Base-by-base conservation (phyloP, 2,329 filamentous ascomycete species). In the Hymenoscyphus salicellus region DNA sequence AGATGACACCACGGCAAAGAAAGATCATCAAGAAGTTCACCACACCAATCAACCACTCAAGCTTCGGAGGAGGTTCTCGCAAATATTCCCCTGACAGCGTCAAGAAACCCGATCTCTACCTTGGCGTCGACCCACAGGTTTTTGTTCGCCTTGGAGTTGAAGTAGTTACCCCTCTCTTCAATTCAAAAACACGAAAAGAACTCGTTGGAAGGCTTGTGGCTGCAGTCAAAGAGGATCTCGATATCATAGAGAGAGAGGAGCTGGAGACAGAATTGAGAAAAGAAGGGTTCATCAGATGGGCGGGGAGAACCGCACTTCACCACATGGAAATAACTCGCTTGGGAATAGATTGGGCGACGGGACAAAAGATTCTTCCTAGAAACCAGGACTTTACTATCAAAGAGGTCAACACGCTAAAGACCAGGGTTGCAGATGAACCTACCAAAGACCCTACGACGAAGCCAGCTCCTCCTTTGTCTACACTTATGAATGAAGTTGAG, bases 271-370 rank as follows among this genome's bases (percentile, higher is more conserved):
- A 58, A 1, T 65, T 72, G 30, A 69, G 73, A 60, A 69, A 72
- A 38, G 69, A 69, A 36, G 73, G 73, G 2, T 76, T 76, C 58
- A 74, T 71, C 70, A 67, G 73, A 58, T 76, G 72, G 71, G 73
- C 73, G 26, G 74, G 72, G 7, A 71, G 68, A 23, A 67, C 63
- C 7, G 71, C 69, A 2, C 71, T 65, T 32, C 49, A 69, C 10
- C 57, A 66, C 1, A 74, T 74, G 11, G 36, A 60, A 33, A 55
- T 64, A n/a, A 70, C 61, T 5, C 67, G 70, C 26, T 58, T 71
- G 32, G 63, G 62, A 2, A 60, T 73, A 5, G 72, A 74, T 60
- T 74, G 72, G 72, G 71, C 71, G 4, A 74, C 71, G 11, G 72
- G 72, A 11, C 71, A 73, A 43, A 74, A 72, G 60, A 73, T 55